These are phyloP conservation scores for Adansonia gregorii DNA, from an alignment of 441 rosid genomes.

Conservation along the genomic window DNA sequence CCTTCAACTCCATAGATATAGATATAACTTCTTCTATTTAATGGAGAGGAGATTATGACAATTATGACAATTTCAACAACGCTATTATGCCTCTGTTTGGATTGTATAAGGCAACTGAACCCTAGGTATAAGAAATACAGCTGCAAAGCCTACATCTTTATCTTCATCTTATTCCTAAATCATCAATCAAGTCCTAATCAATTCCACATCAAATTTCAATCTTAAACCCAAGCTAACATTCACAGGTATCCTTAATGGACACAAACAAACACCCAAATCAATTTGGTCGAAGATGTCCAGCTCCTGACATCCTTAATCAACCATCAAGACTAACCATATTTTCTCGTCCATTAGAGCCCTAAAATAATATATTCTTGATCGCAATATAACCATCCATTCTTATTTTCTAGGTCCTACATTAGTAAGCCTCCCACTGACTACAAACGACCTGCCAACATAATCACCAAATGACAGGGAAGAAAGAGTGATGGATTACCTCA, in stretches of 20 bases:
- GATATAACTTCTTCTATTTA: neutral
- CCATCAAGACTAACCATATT: neutral
- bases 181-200: neutral
- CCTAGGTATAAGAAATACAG: neutral
- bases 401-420: neutral
- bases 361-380: neutral
- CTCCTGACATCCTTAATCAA: neutral
- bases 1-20: neutral
- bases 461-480: neutral
- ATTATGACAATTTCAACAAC: neutral
- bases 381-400: neutral
- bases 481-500: slow-evolving; percentile 65
- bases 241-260: neutral
- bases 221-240: neutral
- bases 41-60: neutral
- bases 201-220: neutral
- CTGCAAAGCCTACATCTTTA: neutral
- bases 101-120: neutral
- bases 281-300: neutral
- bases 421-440: neutral
- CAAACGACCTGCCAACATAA: neutral
- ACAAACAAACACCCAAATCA: neutral
- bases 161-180: neutral
- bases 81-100: neutral
- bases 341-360: neutral